Percentiles rank a stretch among this genome's conserved stretches.
phyloP scores from a whole-genome alignment of 2,329 filamentous ascomycete species.

The Aspergillus novofumigatus region DNA sequence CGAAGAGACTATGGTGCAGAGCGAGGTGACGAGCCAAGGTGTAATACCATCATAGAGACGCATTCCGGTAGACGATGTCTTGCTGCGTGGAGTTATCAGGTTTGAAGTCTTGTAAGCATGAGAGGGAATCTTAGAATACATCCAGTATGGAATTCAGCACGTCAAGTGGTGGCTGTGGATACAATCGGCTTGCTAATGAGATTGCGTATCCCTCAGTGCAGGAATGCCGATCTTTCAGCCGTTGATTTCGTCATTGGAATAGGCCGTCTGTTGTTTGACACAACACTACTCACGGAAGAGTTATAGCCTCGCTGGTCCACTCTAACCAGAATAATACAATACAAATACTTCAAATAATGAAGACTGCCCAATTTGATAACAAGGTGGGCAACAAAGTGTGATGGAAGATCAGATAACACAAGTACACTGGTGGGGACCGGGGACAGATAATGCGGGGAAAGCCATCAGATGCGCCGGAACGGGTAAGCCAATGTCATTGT shows the following conservation, averaged over 20 bases:
- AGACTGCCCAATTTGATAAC: neutral
- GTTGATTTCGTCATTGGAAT: neutral
- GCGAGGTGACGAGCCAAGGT: conserved; percentile 17
- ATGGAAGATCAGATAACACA: neutral
- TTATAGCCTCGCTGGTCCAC: neutral
- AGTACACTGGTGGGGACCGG: neutral
- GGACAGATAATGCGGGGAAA: neutral
- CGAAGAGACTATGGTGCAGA: conserved; percentile 19
- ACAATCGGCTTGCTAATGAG: neutral
- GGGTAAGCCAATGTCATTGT: no score
- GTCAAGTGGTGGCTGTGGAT: neutral
- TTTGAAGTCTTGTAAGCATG: neutral
- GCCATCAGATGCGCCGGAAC: neutral
- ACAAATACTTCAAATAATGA: no score
- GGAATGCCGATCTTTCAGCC: neutral
- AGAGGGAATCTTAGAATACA: neutral
- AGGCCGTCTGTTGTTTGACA: neutral
- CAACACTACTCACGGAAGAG: no score
- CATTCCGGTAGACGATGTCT: neutral
- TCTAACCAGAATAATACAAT: no score
- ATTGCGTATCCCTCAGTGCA: neutral
- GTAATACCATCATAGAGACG: conserved; percentile 8
- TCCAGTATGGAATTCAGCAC: neutral
- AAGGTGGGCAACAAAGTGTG: neutral
- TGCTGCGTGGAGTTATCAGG: neutral